Base-by-base conservation (phyloP, 1,284 basidiomycete species). In the Pseudozyma sp. region DNA sequence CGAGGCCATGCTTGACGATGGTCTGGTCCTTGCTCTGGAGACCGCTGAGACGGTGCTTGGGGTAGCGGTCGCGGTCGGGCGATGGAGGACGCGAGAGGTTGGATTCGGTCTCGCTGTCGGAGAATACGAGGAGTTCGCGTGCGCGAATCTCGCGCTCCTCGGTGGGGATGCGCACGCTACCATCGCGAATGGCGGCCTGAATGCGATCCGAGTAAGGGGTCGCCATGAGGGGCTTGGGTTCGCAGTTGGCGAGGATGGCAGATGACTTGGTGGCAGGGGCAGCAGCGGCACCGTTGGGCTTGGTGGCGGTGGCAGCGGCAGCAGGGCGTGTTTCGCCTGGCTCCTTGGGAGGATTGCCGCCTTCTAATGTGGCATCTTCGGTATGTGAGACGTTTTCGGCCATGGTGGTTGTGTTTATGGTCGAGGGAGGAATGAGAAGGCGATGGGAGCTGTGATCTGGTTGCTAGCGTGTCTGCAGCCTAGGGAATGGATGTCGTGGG, bases 71-170 rank as follows among this genome's bases (percentile, higher is more conserved):
- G 53, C 70, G 66, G 46, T 79, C 78, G 17, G 79, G 79, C 11
- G 78, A 78, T 11, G 79, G 79, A 11, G 79, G 79, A 35, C 79
- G 66, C 13, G 79, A 81, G 48, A 81, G 65, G 53, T 79, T 79
- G 52, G 78, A 79, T 40, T 81, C 79, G 29, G 79, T 81, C 45
- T 81, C 79, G 52, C 67, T 74, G 49, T 81, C 79, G 43, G 71
- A 74, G 14, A 78, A 59, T 47, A 75, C 60, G 44, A 76, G 55
- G 35, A 78, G 48, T 29, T 80, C 78, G 56, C 72, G 64, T 0
- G 78, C 78, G n/a, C 68, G 68, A 13, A 73, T 59, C 50, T 80
- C 78, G 14, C 78, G 74, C 50, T 80, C 76, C 46, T 76, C 67
- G 55, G 64, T 50, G 35, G 72, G 70, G 45, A 62, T 54, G 58